Conservation (phyloP, 192 early-diverging fungal genomes). For the Podila epigama region DNA sequence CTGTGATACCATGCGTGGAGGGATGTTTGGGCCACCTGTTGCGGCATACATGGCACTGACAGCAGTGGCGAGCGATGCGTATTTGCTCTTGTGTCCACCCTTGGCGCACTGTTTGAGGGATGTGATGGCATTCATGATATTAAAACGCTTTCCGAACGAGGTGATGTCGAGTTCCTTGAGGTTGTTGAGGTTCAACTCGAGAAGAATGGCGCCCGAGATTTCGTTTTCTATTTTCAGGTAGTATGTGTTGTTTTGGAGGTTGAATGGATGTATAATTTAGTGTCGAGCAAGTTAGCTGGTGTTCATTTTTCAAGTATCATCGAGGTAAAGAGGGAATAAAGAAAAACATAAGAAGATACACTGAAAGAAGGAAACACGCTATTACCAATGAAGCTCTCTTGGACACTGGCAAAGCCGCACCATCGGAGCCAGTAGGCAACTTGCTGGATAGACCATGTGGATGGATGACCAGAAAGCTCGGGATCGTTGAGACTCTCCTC, state of each 20-base stretch:
- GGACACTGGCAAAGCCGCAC: constrained; percentile 57
- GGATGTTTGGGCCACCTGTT: constrained; percentile 38
- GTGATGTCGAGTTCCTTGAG: constrained; percentile 73
- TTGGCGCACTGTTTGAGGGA: constrained; percentile 55
- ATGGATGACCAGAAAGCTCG: constrained; percentile 47
- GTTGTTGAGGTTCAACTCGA: constrained; percentile 66
- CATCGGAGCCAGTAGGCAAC: constrained; percentile 66
- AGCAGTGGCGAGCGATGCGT: constrained; percentile 1
- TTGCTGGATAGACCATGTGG: constrained; percentile 61
- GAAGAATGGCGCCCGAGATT: constrained; percentile 70
- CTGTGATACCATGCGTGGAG: constrained; percentile 33
- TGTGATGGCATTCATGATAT: constrained; percentile 71
- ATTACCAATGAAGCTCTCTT: constrained; percentile 61
- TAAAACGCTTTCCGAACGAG: constrained; percentile 69
- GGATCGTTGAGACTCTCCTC: constrained; percentile 42
- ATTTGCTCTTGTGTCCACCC: constrained; percentile 16
- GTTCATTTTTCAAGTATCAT: no score
- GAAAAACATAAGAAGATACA: not conserved
- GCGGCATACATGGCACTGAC: constrained; percentile 22
- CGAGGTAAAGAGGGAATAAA: constrained; percentile 28
- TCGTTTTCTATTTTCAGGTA: constrained; percentile 62
- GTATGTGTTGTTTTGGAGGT: no score
- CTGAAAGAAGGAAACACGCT: not conserved
- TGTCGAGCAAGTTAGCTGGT: no score
- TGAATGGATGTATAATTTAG: no score